Base-by-base conservation (phyloP, 2,329 filamentous ascomycete genomes). In the Xylaria sp. region DNA sequence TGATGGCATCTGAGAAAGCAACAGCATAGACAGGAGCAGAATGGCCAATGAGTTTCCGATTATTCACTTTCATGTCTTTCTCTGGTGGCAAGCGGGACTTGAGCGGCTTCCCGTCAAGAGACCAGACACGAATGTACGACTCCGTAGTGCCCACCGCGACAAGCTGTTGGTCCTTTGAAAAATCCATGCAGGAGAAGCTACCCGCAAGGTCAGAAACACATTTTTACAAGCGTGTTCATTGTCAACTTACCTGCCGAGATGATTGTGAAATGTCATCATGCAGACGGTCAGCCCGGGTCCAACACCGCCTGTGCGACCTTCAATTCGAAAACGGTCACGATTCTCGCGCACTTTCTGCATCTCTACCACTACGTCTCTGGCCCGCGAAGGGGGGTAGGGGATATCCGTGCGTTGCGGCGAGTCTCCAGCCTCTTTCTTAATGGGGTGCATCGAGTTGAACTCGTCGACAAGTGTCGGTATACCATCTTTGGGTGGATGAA, bases 191-290 rank as follows among this genome's bases (percentile, higher is more conserved):
- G n/a, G 93, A 94, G 67, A 97, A 88, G 64, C 93, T 95, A 63
- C 42, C 60, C 9, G 58, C 6, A 27, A 56, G 9, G 68, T 64
- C 61, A 68, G 69, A 51, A 9, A 12, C 7, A 56, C 39, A n/a
- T 57, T 27, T 11, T 9, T 42, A 36, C 27, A 42, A 30, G 19
- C 19, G 47, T 32, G 21, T 9, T 51, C 1, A 32, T 39, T 30
- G 39, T 4, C 12, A 45, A 79, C 88, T 83, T 82, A 94, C 93
- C 89, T 92, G 80, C 97, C 94, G 71, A 94, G 90, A 0, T 93
- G 97, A 80, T 99, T 99, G 83, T 99, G 96, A 77, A 98, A 97
- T 0, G 96, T 99, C 79, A 97, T 98, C 92, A 98, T 98, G 84
- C 93, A 96, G 27, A 97, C 91, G 75, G 94, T 97, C 68, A 98